Evolutionary conservation across 148 eudicot species (phyloP).

Genomic region (Vaccinium myrtillus): DNA sequence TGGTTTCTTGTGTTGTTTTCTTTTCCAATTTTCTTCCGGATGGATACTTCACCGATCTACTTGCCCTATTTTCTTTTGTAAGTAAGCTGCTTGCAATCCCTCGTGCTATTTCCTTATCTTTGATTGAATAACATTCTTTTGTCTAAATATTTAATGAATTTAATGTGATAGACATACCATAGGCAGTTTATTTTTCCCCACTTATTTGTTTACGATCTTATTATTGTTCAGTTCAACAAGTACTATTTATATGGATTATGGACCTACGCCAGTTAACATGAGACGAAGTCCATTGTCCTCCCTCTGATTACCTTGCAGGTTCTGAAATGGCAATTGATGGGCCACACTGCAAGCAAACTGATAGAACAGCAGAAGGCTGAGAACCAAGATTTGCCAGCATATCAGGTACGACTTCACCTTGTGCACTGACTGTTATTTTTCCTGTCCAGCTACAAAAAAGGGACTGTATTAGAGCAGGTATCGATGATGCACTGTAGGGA

Average conservation of each 20-base stretch:
- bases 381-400: neutral
- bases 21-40: neutral
- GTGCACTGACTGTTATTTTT: neutral
- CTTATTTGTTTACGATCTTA: neutral
- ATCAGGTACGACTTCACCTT: conserved; percentile 9
- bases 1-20: neutral
- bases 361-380: conserved; percentile 20
- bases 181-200: neutral
- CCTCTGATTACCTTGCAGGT: conserved; percentile 10
- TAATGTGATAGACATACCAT: neutral
- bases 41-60: neutral
- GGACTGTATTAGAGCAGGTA: neutral
- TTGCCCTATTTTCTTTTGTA: neutral
- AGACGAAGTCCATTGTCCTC: neutral
- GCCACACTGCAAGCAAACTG: conserved; percentile 18
- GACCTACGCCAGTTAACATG: neutral
- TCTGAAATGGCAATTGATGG: conserved; percentile 19
- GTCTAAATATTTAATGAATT: neutral
- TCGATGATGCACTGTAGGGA: neutral
- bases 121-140: neutral
- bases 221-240: neutral
- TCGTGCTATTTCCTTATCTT: neutral
- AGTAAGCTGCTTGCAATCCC: neutral
- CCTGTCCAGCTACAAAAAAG: neutral
- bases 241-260: neutral